Evolutionary conservation across 1,139 yeast species (phyloP), one percentile per base, ranked within the genome.

Genomic region (Blastobotrys persicus): DNA sequence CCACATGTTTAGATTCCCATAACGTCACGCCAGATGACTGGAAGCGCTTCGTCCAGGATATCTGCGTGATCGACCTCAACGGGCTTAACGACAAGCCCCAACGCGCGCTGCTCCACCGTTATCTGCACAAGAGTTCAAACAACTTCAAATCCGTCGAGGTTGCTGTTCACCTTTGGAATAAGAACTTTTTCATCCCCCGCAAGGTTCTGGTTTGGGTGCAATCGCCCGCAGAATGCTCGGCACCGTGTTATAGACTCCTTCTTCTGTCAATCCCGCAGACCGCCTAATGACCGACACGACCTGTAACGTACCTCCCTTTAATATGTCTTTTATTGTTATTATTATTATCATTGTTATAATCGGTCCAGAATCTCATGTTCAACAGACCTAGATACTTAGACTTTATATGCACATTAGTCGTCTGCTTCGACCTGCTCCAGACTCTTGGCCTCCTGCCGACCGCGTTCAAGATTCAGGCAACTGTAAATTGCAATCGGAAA

Each of bases 381-480:
- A n/a, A n/a, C n/a, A n/a, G n/a, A n/a, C n/a, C n/a, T n/a, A n/a
- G n/a, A n/a, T n/a, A n/a, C n/a, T n/a, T n/a, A n/a, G n/a, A n/a
- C n/a, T n/a, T n/a, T n/a, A n/a, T n/a, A 23, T n/a, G 35, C n/a
- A 5, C 16, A 32, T 32, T 32, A 32, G n/a, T 34, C 50, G 20
- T 28, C 45, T 2, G 45, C 39, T 12, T 50, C 59, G 14, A 55
- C 49, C 7, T 44, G 47, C 50, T 65, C 67, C 48, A 63, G 50
- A 28, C 54, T 57, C 19, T 48, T 51, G 7, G 71, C 71, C 46
- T 67, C 72, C 23, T 52, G 47, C 31, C 61, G 60, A 14, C 88
- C 88, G 51, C 89, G 72, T 32, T 75, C 77, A 17, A 83, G 71
- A 58, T 83, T 78, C 42, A 84, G 67, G 16, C 55, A 59, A 20